Conservation (phyloP, 2,329 filamentous ascomycete genomes). For the Paraconiothyrium brasiliense region DNA sequence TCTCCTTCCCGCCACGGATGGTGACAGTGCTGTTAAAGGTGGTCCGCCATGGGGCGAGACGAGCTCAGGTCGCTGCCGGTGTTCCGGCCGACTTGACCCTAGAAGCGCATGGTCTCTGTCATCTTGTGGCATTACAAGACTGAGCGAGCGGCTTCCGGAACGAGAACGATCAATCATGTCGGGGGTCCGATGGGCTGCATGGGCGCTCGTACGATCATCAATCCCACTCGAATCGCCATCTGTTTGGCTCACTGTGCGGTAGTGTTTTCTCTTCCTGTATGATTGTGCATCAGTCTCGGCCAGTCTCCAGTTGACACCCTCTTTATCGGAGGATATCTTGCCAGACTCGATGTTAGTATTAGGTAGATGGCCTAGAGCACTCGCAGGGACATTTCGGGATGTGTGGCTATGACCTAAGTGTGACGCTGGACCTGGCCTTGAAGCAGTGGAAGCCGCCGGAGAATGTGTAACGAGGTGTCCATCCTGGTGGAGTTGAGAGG, state of each 20-base stretch:
- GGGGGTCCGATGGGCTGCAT: not conserved
- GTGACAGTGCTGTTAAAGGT: not conserved
- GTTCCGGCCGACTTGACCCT: not conserved
- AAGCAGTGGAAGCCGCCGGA: not conserved
- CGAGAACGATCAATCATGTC: not conserved
- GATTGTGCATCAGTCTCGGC: constrained; percentile 3
- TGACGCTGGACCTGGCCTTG: not conserved
- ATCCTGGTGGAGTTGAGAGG: constrained; percentile 64
- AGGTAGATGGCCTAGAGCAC: not conserved
- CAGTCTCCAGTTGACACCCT: constrained; percentile 12
- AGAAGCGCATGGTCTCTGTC: constrained; percentile 9
- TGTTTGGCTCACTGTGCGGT: not conserved
- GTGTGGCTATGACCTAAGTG: not conserved
- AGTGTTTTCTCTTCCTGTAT: constrained; percentile 4
- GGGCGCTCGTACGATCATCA: not conserved
- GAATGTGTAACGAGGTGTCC: not conserved
- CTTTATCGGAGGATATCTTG: constrained; percentile 9
- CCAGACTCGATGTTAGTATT: constrained; percentile 1
- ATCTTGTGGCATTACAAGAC: constrained; percentile 13
- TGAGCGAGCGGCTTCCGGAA: constrained; percentile 7
- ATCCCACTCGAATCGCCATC: constrained; percentile 1
- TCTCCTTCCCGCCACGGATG: not conserved
- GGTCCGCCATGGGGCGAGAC: not conserved
- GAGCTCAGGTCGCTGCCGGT: not conserved
- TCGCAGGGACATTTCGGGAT: not conserved